These are phyloP conservation scores for Shiraia bambusicola DNA, from an alignment of 2,329 filamentous ascomycete species.

Conservation along the genomic window DNA sequence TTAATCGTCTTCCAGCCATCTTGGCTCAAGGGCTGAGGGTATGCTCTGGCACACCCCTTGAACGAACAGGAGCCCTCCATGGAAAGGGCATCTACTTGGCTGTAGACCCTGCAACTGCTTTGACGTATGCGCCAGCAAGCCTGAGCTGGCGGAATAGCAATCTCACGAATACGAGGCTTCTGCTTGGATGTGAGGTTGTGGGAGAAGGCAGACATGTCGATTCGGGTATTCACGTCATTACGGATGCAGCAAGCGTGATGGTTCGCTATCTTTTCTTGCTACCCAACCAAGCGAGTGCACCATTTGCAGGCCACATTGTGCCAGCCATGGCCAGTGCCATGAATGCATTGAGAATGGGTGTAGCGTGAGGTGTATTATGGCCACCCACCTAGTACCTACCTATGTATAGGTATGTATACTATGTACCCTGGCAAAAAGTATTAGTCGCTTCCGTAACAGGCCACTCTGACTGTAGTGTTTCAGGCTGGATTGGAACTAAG, in stretches of 20 bases:
- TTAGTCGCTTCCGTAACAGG: too few species aligned
- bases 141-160: conserved; percentile 30
- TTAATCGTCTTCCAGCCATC: conserved; percentile 37
- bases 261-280: conserved; percentile 40
- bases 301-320: conserved; percentile 22
- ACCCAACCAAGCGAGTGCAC: conserved; percentile 11
- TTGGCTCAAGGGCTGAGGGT: conserved; percentile 31
- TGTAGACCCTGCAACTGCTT: conserved; percentile 30
- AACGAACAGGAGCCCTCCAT: conserved; percentile 33
- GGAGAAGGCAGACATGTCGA: conserved; percentile 18
- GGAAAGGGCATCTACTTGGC: conserved; percentile 39
- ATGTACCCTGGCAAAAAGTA: too few species aligned
- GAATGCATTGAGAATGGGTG: conserved; percentile 19
- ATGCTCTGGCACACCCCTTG: conserved; percentile 31
- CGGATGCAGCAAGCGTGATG: conserved; percentile 31
- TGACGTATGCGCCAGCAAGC: conserved; percentile 22
- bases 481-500: background rate
- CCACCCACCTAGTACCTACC: too few species aligned
- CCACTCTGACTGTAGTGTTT: conserved; percentile 5
- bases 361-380: conserved; percentile 4
- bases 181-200: conserved; percentile 35
- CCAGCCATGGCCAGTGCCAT: conserved; percentile 26
- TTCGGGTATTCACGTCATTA: conserved; percentile 29
- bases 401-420: too few species aligned
- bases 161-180: conserved; percentile 29